Conservation (phyloP, 176 grass and related monocot species). For the Thinopyrum elongatum region DNA sequence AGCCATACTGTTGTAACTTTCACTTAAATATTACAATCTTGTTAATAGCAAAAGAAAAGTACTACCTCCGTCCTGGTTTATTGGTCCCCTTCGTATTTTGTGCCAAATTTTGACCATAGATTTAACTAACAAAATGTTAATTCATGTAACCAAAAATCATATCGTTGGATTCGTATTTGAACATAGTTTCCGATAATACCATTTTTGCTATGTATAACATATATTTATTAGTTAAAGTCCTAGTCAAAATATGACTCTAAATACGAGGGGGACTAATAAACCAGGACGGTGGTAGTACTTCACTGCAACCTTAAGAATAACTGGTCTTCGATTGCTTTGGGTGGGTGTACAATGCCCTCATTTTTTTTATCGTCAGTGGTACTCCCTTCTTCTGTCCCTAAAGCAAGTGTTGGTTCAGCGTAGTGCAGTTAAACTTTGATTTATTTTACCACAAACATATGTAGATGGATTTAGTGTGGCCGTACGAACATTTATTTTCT, state of each 20-base stretch:
- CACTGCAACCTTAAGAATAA: neutral
- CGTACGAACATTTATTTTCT: neutral
- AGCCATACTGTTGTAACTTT: neutral
- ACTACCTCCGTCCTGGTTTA: too few relatives aligned
- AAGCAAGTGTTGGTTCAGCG: constrained; percentile 10
- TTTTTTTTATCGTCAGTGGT: constrained; percentile 12
- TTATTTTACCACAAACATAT: neutral
- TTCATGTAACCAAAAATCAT: too few relatives aligned
- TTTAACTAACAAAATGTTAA: too few relatives aligned
- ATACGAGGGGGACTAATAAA: too few relatives aligned
- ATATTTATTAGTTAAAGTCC: too few relatives aligned
- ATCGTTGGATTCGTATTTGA: too few relatives aligned
- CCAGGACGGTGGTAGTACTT: neutral
- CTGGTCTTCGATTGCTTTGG: neutral
- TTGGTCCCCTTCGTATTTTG: too few relatives aligned
- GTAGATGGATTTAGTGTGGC: neutral
- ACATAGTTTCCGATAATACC: too few relatives aligned
- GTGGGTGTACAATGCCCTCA: neutral
- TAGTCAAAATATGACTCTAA: too few relatives aligned
- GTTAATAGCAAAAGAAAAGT: constrained; percentile 16
- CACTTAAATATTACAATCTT: neutral
- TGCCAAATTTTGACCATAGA: too few relatives aligned
- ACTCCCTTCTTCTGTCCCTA: neutral
- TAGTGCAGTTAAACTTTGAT: neutral
- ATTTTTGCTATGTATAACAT: too few relatives aligned